Evolutionary conservation across 805 yeast species (phyloP), one percentile per base, ranked within the genome.

Genomic region (Wickerhamiella siamensis): DNA sequence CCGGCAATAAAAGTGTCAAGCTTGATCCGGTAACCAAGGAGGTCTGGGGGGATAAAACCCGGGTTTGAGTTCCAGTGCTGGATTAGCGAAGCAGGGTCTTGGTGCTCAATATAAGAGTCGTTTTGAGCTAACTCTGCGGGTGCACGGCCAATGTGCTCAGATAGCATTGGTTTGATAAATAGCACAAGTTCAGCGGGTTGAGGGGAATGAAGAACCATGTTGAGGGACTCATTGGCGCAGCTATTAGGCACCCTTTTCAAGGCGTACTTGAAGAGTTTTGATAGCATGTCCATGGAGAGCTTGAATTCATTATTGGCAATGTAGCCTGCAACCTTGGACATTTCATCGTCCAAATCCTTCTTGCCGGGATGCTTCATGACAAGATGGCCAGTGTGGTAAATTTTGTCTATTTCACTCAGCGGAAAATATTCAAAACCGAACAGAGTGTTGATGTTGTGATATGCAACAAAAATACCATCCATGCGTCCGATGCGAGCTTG

Each of bases 401-500:
- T 64, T 43, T 66, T 61, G 57, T 88, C 96, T 47, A 88, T 71
- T 32, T 77, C 82, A 1, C 64, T 60, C 39, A 87, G 62, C 1
- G 94, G 87, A 22, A 88, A 57, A 58, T 88, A 88, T 58, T 86
- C 88, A 59, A 86, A 91, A 3, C 96, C 98, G 60, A 88, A 83
- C 51, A 87, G 72, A 38, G 75, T 65, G 24, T 73, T 67, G 40
- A 84, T 71, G 57, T 87, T 88, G 59, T 88, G 98, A 58, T 78
- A 88, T 0, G 95, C 95, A 14, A 88, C 69, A 51, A 83, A 84
- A 2, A 91, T 83, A 4, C 98, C 98, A 60, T 87, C 96, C 97
- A 91, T 88, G 52, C 81, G 77, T 2, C 97, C 98, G 33, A 88
- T 81, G 47, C 96, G 69, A 0, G 95, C 97, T 59, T 91, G 97